Percentiles rank a stretch among this genome's conserved stretches.
Evolutionary conservation across 768 basidiomycete species (phyloP).

Genomic region (Candolleomyces eurysporus): DNA sequence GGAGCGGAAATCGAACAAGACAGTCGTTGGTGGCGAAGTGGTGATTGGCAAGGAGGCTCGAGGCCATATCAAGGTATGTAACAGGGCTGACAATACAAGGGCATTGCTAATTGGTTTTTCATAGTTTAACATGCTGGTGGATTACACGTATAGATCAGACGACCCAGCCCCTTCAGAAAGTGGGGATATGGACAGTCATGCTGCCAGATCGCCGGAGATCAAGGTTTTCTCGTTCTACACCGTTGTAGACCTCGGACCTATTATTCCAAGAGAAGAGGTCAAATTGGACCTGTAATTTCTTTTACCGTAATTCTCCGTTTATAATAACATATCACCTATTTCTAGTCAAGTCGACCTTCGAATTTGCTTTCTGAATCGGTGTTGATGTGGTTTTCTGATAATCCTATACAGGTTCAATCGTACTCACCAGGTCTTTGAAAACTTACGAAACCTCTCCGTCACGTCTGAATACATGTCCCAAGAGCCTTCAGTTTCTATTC

Average conservation of each 20-base stretch:
- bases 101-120: neutral
- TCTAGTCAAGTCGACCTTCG: no score
- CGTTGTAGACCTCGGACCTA: constrained; percentile 73
- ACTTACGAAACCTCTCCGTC: no score
- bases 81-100: neutral
- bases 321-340: no score
- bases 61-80: constrained; percentile 74
- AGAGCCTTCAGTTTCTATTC: no score
- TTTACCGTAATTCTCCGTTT: no score
- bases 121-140: constrained; percentile 49
- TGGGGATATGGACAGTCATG: constrained; percentile 38
- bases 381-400: no score
- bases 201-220: constrained; percentile 60
- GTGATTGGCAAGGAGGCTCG: constrained; percentile 77
- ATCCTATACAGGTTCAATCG: no score
- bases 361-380: no score
- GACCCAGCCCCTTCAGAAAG: constrained; percentile 70
- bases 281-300: constrained; percentile 17
- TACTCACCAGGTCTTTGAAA: no score
- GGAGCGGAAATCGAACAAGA: constrained; percentile 88
- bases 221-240: constrained; percentile 92
- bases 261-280: constrained; percentile 59
- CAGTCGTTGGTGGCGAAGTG: constrained; percentile 85
- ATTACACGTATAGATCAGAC: constrained; percentile 92
- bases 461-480: no score